Conservation (phyloP, 2,329 filamentous ascomycete species). For the Monosporascus sp. region DNA sequence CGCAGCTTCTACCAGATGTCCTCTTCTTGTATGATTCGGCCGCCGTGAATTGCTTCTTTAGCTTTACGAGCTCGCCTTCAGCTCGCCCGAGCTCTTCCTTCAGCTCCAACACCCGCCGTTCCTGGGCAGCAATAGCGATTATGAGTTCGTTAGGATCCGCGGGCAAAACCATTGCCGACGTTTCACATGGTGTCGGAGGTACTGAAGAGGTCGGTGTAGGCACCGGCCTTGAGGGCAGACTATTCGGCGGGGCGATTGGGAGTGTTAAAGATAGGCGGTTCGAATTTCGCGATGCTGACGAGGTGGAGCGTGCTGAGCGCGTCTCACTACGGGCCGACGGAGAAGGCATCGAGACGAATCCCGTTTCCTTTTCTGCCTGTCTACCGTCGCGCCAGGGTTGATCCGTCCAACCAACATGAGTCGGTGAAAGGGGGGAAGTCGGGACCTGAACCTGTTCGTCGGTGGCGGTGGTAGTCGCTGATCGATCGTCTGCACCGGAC, state of each 20-base stretch:
- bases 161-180: conserved; percentile 37
- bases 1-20: conserved; percentile 56
- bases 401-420: conserved; percentile 9
- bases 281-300: conserved; percentile 47
- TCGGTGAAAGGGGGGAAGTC: conserved; percentile 6
- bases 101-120: conserved; percentile 83
- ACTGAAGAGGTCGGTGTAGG: conserved; percentile 44
- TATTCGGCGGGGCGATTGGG: conserved; percentile 52
- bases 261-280: conserved; percentile 58
- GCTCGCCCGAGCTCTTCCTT: conserved; percentile 83
- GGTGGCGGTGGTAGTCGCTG: conserved; percentile 1
- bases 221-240: conserved; percentile 47
- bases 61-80: conserved; percentile 65
- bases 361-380: conserved; percentile 15
- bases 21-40: conserved; percentile 75
- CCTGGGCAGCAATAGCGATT: conserved; percentile 85
- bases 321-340: conserved; percentile 35
- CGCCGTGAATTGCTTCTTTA: conserved; percentile 80
- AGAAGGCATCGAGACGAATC: conserved; percentile 31
- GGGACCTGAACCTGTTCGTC: conserved; percentile 10
- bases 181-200: conserved; percentile 47
- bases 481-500: conserved; percentile 13
- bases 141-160: conserved; percentile 65
- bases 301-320: conserved; percentile 47
- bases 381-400: conserved; percentile 10